These are phyloP conservation scores for Citrus trifoliata DNA, from an alignment of 345 rosid genomes.

Conservation along the genomic window DNA sequence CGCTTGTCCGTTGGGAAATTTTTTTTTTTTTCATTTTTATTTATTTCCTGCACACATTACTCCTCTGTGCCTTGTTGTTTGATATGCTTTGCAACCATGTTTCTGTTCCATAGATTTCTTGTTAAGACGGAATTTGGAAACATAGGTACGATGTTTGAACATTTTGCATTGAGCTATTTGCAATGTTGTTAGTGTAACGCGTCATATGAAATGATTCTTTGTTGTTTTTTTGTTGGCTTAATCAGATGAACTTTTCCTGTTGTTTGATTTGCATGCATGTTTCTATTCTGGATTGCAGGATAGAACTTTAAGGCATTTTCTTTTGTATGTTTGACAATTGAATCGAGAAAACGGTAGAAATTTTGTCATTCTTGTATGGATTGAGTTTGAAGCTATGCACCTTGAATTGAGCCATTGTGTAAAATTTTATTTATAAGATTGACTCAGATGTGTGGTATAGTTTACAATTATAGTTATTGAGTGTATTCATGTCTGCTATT, in stretches of 20 bases:
- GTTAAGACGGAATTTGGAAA: neutral
- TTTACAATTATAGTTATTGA: neutral
- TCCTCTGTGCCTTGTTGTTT: neutral
- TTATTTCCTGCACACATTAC: neutral
- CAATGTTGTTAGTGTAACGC: neutral
- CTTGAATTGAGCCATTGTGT: neutral
- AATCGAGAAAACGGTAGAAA: neutral
- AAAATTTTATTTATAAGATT: neutral
- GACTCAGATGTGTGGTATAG: neutral
- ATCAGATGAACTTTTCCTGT: neutral
- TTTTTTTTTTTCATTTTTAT: too few species aligned
- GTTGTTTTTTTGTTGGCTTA: neutral
- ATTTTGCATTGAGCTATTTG: neutral
- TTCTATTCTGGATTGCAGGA: too few species aligned
- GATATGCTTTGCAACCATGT: neutral
- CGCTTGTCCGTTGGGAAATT: neutral
- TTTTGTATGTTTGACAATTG: neutral
- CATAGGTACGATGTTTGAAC: neutral
- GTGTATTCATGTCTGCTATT: neutral
- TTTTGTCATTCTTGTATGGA: neutral
- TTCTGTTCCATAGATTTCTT: neutral
- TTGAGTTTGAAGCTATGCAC: neutral
- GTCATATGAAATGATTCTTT: neutral
- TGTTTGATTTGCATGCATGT: neutral
- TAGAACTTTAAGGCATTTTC: neutral